Percentiles rank a stretch among this genome's conserved stretches.
Evolutionary conservation across 75 land plant species (phyloP).

Genomic region (Picea glauca): DNA sequence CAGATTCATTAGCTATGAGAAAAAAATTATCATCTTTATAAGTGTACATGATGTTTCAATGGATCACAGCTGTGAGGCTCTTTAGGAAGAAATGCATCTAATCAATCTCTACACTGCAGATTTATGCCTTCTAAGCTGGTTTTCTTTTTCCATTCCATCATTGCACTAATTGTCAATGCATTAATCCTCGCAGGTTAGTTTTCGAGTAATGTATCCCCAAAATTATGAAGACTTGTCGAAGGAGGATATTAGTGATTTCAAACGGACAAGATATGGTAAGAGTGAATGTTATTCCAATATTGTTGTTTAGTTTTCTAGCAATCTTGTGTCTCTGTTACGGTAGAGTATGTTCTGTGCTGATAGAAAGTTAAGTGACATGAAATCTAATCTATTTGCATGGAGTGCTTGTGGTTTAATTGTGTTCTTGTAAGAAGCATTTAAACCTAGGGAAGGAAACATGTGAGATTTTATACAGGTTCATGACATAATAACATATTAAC

Average conservation of each 20-base stretch:
- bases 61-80: neutral
- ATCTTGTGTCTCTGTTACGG: neutral
- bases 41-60: neutral
- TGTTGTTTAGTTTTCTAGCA: neutral
- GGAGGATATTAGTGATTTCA: conserved; percentile 85
- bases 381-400: neutral
- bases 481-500: too few species aligned
- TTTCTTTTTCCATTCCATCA: neutral
- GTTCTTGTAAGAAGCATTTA: too few species aligned
- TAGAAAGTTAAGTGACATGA: neutral
- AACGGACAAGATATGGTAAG: conserved; percentile 87
- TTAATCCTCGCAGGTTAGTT: conserved; percentile 59
- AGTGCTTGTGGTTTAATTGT: too few species aligned
- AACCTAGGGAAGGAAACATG: too few species aligned
- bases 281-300: neutral
- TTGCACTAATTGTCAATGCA: neutral
- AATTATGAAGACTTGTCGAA: conserved; percentile 72
- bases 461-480: too few species aligned
- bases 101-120: neutral
- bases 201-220: conserved; percentile 75
- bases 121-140: neutral
- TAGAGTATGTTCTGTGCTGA: neutral
- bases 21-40: neutral
- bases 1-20: neutral
- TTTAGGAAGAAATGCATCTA: neutral